A percentile compares a stretch with the other conserved stretches of the same genome.
phyloP scores from a whole-genome alignment of 208 protist species.

The Acanthamoeba comandoni region DNA sequence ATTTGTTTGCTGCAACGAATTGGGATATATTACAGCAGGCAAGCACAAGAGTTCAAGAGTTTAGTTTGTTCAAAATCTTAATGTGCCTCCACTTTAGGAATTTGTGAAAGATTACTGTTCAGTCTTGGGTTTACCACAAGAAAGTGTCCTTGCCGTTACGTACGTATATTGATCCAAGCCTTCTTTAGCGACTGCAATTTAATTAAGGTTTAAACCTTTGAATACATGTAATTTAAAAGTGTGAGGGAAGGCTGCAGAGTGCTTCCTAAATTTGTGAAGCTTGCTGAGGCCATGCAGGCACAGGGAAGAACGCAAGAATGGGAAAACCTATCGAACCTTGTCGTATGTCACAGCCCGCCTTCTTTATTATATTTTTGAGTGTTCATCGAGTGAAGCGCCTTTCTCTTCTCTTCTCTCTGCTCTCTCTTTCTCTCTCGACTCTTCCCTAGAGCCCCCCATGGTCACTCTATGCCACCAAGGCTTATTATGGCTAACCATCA shows the following conservation, averaged over 20 bases:
- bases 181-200: too few relatives aligned
- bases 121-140: background rate
- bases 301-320: conserved; percentile 62
- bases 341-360: background rate
- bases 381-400: background rate
- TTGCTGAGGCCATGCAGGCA: conserved; percentile 56
- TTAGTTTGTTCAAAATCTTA: too few relatives aligned
- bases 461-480: too few relatives aligned
- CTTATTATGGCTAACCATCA: background rate
- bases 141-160: too few relatives aligned
- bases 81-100: background rate
- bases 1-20: conserved; percentile 18
- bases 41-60: too few relatives aligned
- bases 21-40: conserved; percentile 11
- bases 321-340: conserved; percentile 37
- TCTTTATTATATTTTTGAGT: background rate
- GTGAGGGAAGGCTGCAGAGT: conserved; percentile 63
- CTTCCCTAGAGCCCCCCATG: too few relatives aligned
- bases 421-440: background rate
- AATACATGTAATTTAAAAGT: too few relatives aligned
- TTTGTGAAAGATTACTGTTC: conserved; percentile 40
- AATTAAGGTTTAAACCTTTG: too few relatives aligned
- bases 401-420: background rate
- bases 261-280: conserved; percentile 65
- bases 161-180: too few relatives aligned